Evolutionary conservation across 208 protist species (phyloP).

Genomic region (Acanthamoeba triangularis): DNA sequence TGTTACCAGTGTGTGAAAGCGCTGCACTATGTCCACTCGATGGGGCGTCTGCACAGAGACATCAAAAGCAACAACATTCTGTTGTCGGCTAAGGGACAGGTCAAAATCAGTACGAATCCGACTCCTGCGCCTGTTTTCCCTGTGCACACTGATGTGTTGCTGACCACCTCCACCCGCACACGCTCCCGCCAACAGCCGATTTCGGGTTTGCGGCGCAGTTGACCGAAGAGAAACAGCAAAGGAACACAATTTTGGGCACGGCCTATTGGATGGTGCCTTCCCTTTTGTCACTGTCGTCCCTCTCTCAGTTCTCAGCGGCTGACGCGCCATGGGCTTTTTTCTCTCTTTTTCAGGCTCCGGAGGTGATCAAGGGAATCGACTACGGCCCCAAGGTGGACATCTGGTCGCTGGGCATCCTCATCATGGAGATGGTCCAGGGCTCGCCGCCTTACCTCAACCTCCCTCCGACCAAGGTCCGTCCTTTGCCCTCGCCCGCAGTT

Average conservation of each 20-base stretch:
- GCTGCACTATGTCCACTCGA: slow-evolving; percentile 87
- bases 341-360: slow-evolving; percentile 47
- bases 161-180: no score
- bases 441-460: slow-evolving; percentile 56
- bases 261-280: slow-evolving; percentile 90
- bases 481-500: not conserved
- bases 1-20: slow-evolving; percentile 79
- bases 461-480: slow-evolving; percentile 34
- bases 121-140: not conserved
- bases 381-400: slow-evolving; percentile 87
- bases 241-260: slow-evolving; percentile 90
- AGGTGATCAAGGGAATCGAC: slow-evolving; percentile 82
- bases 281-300: not conserved
- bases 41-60: slow-evolving; percentile 92
- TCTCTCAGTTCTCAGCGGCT: not conserved
- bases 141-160: not conserved
- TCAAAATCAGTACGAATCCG: slow-evolving; percentile 80
- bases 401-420: slow-evolving; percentile 82
- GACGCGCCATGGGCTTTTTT: not conserved
- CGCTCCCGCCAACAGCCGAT: slow-evolving; percentile 85
- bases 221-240: slow-evolving; percentile 86
- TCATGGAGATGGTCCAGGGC: slow-evolving; percentile 76
- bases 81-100: slow-evolving; percentile 79
- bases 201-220: slow-evolving; percentile 92
- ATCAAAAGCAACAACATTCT: slow-evolving; percentile 93